Percentiles rank a stretch among this genome's conserved stretches.
Conservation (phyloP, 140 eudicot genomes). For the Cichorium intybus region DNA sequence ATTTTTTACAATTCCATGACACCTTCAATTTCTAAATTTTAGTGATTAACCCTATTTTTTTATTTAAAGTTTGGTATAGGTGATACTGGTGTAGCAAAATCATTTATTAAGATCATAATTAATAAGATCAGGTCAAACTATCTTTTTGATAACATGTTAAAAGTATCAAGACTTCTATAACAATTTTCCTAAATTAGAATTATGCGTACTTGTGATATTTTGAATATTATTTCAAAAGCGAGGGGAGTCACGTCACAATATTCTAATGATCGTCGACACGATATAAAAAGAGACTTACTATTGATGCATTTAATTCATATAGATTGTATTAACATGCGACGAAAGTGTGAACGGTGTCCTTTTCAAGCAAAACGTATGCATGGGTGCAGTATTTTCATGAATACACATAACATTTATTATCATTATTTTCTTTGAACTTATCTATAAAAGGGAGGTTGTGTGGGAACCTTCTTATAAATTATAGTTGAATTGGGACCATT, state of each 20-base stretch:
- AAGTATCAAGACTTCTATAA: no score
- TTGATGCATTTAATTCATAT: not conserved
- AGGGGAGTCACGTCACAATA: not conserved
- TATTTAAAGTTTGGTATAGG: no score
- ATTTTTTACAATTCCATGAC: no score
- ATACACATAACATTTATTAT: not conserved
- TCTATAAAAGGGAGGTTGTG: not conserved
- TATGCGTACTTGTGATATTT: not conserved
- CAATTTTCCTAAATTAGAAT: no score
- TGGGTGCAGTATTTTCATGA: not conserved
- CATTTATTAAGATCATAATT: no score
- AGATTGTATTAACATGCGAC: not conserved
- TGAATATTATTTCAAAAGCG: not conserved
- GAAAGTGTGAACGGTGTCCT: not conserved
- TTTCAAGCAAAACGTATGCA: not conserved
- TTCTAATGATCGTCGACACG: not conserved
- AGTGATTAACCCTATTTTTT: no score
- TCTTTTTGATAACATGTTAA: no score
- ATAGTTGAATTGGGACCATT: not conserved
- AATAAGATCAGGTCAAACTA: not conserved
- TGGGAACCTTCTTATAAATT: not conserved
- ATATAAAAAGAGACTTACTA: not conserved
- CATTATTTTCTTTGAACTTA: not conserved
- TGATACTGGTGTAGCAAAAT: no score
- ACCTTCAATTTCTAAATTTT: no score